A percentile compares a stretch with the other conserved stretches of the same genome.
These are phyloP conservation scores for Solanum pinnatisectum DNA, from an alignment of 257 asterid species.

Conservation along the genomic window DNA sequence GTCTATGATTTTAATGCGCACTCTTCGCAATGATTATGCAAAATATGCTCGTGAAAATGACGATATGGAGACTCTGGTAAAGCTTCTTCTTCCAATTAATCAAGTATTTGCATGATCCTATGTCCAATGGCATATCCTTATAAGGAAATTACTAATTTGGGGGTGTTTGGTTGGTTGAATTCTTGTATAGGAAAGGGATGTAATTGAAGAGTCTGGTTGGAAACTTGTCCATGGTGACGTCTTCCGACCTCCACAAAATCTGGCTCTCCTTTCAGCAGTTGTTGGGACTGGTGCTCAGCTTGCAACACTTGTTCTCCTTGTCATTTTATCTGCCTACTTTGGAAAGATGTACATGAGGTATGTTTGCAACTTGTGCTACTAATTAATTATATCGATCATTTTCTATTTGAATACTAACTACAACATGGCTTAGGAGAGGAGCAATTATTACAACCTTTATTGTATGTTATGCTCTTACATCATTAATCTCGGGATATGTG, in stretches of 20 bases:
- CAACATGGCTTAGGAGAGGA: conserved; percentile 58
- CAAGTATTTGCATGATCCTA: background rate
- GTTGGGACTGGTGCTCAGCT: conserved; percentile 94
- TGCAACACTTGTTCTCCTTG: conserved; percentile 59
- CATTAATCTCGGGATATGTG: conserved; percentile 75
- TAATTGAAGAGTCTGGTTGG: conserved; percentile 89
- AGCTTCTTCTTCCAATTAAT: background rate
- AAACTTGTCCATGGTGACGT: conserved; percentile 91
- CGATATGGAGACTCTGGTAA: conserved; percentile 63
- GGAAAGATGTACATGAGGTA: conserved; percentile 79
- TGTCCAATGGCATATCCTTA: background rate
- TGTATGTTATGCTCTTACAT: conserved; percentile 70
- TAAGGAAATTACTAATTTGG: background rate
- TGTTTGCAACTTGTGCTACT: conserved; percentile 1
- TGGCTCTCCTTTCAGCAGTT: conserved; percentile 67
- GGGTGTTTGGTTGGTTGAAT: background rate
- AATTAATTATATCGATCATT: background rate
- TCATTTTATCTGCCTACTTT: conserved; percentile 50
- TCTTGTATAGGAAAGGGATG: conserved; percentile 58
- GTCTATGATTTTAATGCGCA: conserved; percentile 73
- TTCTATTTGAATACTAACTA: background rate
- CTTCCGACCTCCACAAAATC: conserved; percentile 60
- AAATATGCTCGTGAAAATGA: conserved; percentile 66
- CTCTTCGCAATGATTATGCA: conserved; percentile 67
- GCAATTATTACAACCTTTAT: conserved; percentile 64